These are phyloP conservation scores for Botryotinia narcissicola DNA, from an alignment of 2,329 filamentous ascomycete genomes.

Conservation along the genomic window DNA sequence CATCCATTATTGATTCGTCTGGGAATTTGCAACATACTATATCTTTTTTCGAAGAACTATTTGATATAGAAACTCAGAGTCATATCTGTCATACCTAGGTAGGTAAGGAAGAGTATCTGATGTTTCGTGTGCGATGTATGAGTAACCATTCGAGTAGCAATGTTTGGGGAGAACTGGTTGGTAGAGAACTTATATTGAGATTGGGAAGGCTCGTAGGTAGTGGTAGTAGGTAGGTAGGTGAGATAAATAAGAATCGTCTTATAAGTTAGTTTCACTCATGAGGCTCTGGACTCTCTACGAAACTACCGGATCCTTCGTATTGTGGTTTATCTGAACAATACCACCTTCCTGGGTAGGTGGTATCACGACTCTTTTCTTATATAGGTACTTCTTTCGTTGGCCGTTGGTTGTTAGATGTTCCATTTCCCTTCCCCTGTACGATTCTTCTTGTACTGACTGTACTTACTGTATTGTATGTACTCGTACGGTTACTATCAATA, in stretches of 20 bases:
- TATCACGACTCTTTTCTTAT: neutral
- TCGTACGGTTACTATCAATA: neutral
- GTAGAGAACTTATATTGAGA: neutral
- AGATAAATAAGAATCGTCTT: neutral
- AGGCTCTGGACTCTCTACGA: neutral
- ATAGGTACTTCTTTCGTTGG: neutral
- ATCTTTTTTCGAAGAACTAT: neutral
- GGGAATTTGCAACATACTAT: neutral
- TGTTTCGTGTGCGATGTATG: neutral
- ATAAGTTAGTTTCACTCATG: neutral
- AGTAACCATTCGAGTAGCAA: neutral
- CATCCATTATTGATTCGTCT: neutral
- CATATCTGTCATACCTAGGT: neutral
- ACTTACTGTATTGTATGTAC: neutral
- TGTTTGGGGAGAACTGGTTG: neutral
- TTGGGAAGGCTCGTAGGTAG: neutral
- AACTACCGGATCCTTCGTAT: neutral
- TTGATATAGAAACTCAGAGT: neutral
- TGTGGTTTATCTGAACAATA: neutral
- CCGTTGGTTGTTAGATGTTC: neutral
- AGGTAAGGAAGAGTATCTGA: neutral
- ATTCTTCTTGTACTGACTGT: neutral
- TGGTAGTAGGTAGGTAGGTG: neutral
- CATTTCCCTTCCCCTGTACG: neutral
- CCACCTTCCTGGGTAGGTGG: neutral